Conservation (phyloP, 345 rosid species). For the Lumnitzera littorea region DNA sequence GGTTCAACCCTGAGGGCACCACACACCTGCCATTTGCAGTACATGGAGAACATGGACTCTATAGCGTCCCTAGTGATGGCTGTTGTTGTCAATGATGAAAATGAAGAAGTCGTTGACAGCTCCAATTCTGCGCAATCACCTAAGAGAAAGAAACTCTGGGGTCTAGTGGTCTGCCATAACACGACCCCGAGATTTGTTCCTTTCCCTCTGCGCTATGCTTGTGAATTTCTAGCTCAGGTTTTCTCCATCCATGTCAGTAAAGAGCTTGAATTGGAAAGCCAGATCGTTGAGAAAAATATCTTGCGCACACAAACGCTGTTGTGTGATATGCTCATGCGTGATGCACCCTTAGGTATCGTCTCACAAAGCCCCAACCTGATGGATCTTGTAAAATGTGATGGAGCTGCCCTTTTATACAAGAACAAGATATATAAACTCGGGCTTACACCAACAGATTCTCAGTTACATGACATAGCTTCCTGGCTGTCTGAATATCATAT, state of each 20-base stretch:
- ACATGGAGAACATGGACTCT: conserved; percentile 93
- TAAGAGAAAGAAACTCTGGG: conserved; percentile 89
- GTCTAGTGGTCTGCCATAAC: conserved; percentile 92
- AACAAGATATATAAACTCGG: conserved; percentile 66
- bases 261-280: conserved; percentile 78
- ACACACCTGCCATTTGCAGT: conserved; percentile 82
- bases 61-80: conserved; percentile 97
- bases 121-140: conserved; percentile 42
- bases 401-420: conserved; percentile 81
- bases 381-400: conserved; percentile 94
- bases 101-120: conserved; percentile 39
- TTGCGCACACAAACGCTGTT: conserved; percentile 84
- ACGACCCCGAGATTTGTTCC: conserved; percentile 85
- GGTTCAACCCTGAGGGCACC: conserved; percentile 97
- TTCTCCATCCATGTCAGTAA: conserved; percentile 90
- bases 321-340: conserved; percentile 95
- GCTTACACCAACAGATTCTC: conserved; percentile 59
- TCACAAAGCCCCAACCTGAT: conserved; percentile 80
- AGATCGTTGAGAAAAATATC: conserved; percentile 81
- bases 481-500: conserved; percentile 77
- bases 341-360: conserved; percentile 85
- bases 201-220: conserved; percentile 92
- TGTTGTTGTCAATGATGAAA: conserved; percentile 77
- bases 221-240: conserved; percentile 91
- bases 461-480: conserved; percentile 55